Percentiles rank a stretch among this genome's conserved stretches.
Evolutionary conservation across 371 early-diverging fungal species (phyloP).

Genomic region (Quaeritorhiza haematococci): DNA sequence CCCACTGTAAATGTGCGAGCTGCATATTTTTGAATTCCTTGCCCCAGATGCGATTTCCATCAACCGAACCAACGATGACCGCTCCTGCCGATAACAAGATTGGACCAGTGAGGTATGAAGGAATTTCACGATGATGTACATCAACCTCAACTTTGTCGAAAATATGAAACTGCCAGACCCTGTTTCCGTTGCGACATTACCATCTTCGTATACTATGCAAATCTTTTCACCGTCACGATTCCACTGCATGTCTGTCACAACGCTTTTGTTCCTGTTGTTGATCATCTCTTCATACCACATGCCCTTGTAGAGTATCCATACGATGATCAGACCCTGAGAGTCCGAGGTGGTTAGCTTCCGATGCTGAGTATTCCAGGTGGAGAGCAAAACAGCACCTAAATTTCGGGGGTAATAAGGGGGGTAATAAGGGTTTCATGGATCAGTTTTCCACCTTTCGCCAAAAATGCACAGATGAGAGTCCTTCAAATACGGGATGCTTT

Average conservation of each 20-base stretch:
- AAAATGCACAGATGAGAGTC: too few species aligned
- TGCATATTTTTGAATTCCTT: slow-evolving; percentile 41
- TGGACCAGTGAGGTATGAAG: slow-evolving; percentile 4
- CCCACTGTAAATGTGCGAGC: slow-evolving; percentile 46
- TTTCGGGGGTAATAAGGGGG: background rate
- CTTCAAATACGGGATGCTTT: too few species aligned
- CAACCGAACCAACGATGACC: slow-evolving; percentile 58
- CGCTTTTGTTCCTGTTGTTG: slow-evolving; percentile 49
- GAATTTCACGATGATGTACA: background rate
- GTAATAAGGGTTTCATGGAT: background rate
- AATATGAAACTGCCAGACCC: too few species aligned
- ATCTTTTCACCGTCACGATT: slow-evolving; percentile 45
- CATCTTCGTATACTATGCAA: slow-evolving; percentile 53
- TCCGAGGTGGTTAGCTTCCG: slow-evolving; percentile 52
- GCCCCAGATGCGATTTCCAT: slow-evolving; percentile 51
- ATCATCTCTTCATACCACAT: slow-evolving; percentile 60
- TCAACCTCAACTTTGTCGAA: background rate
- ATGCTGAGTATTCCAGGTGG: slow-evolving; percentile 47
- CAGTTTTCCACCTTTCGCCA: too few species aligned
- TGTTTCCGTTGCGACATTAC: slow-evolving; percentile 22
- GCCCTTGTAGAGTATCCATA: slow-evolving; percentile 56
- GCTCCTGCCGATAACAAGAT: slow-evolving; percentile 30
- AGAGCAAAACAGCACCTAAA: slow-evolving; percentile 39
- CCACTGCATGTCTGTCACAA: slow-evolving; percentile 52
- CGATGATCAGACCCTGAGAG: slow-evolving; percentile 50